Evolutionary conservation across 257 asterid genomes (phyloP).

Genomic region (Fraxinus pennsylvanica): DNA sequence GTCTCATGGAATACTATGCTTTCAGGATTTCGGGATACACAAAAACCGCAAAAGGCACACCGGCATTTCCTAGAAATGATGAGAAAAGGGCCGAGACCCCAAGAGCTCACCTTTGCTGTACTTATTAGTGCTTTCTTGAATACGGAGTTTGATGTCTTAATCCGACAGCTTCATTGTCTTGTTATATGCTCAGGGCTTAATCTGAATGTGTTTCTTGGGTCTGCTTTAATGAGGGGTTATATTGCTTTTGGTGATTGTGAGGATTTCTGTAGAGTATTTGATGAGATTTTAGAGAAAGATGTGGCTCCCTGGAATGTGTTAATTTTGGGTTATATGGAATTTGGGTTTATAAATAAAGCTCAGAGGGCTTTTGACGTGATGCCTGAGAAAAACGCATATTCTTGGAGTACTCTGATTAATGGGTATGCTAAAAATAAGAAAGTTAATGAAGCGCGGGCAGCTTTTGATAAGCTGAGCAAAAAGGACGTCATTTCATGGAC

Average conservation of each 20-base stretch:
- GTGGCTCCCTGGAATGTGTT: slow-evolving; percentile 69
- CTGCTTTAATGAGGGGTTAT: slow-evolving; percentile 78
- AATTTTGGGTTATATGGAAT: slow-evolving; percentile 67
- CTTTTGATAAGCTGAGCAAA: slow-evolving; percentile 36
- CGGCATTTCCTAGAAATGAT: slow-evolving; percentile 48
- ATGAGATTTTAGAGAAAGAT: slow-evolving; percentile 61
- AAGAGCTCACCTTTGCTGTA: slow-evolving; percentile 65
- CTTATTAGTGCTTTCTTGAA: slow-evolving; percentile 49
- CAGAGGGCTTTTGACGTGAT: slow-evolving; percentile 50
- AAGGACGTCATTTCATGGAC: slow-evolving; percentile 83
- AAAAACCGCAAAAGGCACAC: slow-evolving; percentile 40
- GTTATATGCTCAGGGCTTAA: slow-evolving; percentile 46
- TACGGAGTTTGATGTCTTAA: slow-evolving; percentile 39
- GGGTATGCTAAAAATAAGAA: slow-evolving; percentile 61
- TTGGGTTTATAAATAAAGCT: slow-evolving; percentile 58
- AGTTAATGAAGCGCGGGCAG: slow-evolving; percentile 49
- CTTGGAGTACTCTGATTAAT: slow-evolving; percentile 71
- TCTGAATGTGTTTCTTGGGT: slow-evolving; percentile 59
- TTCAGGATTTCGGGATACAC: slow-evolving; percentile 61
- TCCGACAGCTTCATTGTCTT: slow-evolving; percentile 64
- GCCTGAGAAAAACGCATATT: slow-evolving; percentile 55
- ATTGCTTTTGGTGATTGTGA: slow-evolving; percentile 40
- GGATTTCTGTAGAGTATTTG: slow-evolving; percentile 52
- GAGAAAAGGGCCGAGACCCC: slow-evolving; percentile 39
- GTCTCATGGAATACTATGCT: slow-evolving; percentile 80